Conservation (phyloP, 495 filamentous ascomycete species). For the Penicillium alfredii region DNA sequence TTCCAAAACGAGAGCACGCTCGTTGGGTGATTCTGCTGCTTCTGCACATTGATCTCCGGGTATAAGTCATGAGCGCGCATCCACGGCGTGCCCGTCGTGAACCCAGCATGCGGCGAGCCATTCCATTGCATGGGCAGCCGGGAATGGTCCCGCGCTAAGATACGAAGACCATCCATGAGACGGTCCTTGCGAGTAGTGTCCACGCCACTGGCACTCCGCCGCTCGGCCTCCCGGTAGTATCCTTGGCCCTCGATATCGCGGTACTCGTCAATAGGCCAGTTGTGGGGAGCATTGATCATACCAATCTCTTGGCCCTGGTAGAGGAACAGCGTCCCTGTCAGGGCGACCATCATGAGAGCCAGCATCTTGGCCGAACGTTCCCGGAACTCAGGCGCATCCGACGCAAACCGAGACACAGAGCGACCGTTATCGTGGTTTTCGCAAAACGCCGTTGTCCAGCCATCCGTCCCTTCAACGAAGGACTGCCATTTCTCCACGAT, state of each 20-base stretch:
- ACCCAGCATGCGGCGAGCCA: constrained; percentile 37
- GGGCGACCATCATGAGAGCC: constrained; percentile 44
- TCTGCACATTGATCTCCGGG: constrained; percentile 37
- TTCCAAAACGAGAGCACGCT: constrained; percentile 46
- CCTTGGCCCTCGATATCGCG: constrained; percentile 57
- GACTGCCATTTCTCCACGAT: constrained; percentile 33
- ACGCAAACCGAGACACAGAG: constrained; percentile 46
- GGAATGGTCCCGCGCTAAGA: constrained; percentile 38
- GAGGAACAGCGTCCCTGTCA: constrained; percentile 60
- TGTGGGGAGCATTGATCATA: constrained; percentile 55
- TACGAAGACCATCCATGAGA: constrained; percentile 20
- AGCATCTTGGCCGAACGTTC: constrained; percentile 50
- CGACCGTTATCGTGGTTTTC: constrained; percentile 63
- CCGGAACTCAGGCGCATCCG: constrained; percentile 37
- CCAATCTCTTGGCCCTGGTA: constrained; percentile 69
- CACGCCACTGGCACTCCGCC: constrained; percentile 1
- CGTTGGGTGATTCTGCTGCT: constrained; percentile 29
- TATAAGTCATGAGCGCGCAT: constrained; percentile 47
- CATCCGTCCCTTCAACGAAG: constrained; percentile 41
- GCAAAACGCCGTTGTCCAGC: constrained; percentile 44
- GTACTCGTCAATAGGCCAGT: constrained; percentile 57
- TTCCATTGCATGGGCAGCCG: constrained; percentile 59
- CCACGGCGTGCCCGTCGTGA: constrained; percentile 38
- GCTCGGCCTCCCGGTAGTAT: constrained; percentile 39
- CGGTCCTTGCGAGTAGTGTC: constrained; percentile 11